Evolutionary conservation across 345 rosid genomes (phyloP).

Genomic region (Litchi chinensis): DNA sequence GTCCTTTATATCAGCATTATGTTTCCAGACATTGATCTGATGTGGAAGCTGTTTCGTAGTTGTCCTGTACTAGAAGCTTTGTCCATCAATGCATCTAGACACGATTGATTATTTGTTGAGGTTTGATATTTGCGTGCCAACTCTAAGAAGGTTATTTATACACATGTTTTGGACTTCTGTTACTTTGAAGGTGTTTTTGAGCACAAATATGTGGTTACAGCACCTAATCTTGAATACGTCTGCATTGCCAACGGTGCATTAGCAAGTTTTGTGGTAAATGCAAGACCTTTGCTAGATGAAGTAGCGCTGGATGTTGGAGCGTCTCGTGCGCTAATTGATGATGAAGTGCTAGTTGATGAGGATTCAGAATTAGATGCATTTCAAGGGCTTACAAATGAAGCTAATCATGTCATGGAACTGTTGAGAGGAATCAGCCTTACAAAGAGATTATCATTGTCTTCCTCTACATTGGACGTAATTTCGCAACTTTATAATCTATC

Average conservation of each 20-base stretch:
- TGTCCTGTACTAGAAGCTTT: conserved; percentile 9
- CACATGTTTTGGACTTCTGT: neutral
- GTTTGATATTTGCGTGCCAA: neutral
- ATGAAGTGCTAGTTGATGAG: too few relatives aligned
- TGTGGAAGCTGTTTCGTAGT: neutral
- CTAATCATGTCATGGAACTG: neutral
- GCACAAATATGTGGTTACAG: neutral
- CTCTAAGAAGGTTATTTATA: neutral
- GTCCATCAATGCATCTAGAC: neutral
- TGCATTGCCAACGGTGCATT: neutral
- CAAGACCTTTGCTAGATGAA: neutral
- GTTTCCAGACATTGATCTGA: neutral
- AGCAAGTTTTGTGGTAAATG: neutral
- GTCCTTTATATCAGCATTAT: neutral
- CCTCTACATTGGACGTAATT: neutral
- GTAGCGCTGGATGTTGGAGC: neutral
- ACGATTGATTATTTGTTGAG: neutral
- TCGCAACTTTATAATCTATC: neutral
- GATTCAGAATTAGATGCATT: too few relatives aligned
- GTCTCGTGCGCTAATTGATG: neutral
- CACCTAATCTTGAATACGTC: conserved; percentile 4
- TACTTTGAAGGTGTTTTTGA: neutral
- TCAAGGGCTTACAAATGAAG: neutral
- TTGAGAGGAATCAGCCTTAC: conserved; percentile 1
- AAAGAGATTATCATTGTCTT: neutral